Conservation (phyloP, 352 stramenopile species). For the Pythium periplocum region DNA sequence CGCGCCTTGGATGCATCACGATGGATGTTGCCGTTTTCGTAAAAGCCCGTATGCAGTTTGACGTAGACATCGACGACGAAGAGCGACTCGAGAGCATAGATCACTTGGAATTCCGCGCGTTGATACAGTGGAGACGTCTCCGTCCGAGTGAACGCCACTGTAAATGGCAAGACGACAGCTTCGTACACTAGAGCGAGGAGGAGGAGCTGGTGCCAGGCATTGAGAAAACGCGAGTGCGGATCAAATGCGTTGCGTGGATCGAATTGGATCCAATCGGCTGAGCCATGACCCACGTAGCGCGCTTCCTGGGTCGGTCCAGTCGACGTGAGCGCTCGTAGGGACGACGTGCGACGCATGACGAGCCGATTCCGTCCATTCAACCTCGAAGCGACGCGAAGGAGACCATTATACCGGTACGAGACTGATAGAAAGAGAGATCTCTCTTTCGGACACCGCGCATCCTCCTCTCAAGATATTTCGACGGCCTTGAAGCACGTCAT, state of each 20-base stretch:
- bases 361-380: too few species aligned
- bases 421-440: too few species aligned
- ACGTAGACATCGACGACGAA: conserved; percentile 54
- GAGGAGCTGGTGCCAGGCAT: conserved; percentile 42
- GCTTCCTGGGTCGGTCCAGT: too few species aligned
- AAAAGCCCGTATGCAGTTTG: conserved; percentile 53
- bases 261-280: conserved; percentile 1
- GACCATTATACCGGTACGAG: too few species aligned
- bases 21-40: conserved; percentile 45
- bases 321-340: too few species aligned
- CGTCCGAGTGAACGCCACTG: conserved; percentile 17
- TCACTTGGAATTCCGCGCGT: conserved; percentile 12
- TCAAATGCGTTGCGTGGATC: conserved; percentile 45
- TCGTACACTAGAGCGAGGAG: conserved; percentile 43
- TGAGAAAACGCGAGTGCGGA: conserved; percentile 37
- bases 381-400: too few species aligned
- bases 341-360: too few species aligned
- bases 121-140: conserved; percentile 9
- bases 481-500: too few species aligned
- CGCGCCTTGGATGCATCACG: conserved; percentile 33
- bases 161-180: conserved; percentile 41
- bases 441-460: too few species aligned
- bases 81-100: conserved; percentile 35
- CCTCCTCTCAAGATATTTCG: too few species aligned
- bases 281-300: too few species aligned